Base-by-base conservation (phyloP, 495 filamentous ascomycete species). In the Aspergillus incahuasiensis region DNA sequence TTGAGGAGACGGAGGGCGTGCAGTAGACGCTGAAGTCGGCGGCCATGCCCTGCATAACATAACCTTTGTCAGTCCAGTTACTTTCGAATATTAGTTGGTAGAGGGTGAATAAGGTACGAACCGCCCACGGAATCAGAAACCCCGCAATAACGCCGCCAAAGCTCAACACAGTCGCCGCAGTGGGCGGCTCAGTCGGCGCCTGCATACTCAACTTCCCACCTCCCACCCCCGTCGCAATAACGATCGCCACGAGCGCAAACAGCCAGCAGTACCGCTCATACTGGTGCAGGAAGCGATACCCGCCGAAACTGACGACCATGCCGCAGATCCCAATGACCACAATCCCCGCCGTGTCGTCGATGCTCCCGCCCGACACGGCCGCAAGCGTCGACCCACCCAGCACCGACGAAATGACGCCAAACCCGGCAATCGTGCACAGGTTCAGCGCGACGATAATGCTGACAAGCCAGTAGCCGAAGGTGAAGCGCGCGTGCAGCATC, bases 241-340 rank as follows among this genome's bases (percentile, higher is more conserved):
- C 61, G 35, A 84, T 73, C 12, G 81, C 74, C 21, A 84, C 72
- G 2, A 82, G 66, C 19, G 74, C 77, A 15, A 80, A 78, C 25
- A 82, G 77, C 80, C 80, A 82, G 15, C 74, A 74, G 73, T 75
- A 83, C 12, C 80, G 76, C 62, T 80, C 74, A 61, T 75, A 82
- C 19, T 79, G 58, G 47, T 82, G 80, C 42, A 83, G 63, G 16
- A 77, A 69, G 16, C 69, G 69, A 61, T 80, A 82, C 6, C 80
- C 80, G 50, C 78, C 66, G 48, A 83, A 73, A 0, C 75, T 77
- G 7, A 77, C 70, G 5, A 65, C 63, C 24, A 82, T 70, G 21
- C 77, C 74, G 15, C 71, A 66, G 2, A 80, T 62, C 46, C 77
- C 75, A 30, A 72, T 73, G 53, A 82, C 79, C 54, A 79, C 63